These are phyloP conservation scores for Fusarium continuum DNA, from an alignment of 2,329 filamentous ascomycete genomes.

Conservation along the genomic window DNA sequence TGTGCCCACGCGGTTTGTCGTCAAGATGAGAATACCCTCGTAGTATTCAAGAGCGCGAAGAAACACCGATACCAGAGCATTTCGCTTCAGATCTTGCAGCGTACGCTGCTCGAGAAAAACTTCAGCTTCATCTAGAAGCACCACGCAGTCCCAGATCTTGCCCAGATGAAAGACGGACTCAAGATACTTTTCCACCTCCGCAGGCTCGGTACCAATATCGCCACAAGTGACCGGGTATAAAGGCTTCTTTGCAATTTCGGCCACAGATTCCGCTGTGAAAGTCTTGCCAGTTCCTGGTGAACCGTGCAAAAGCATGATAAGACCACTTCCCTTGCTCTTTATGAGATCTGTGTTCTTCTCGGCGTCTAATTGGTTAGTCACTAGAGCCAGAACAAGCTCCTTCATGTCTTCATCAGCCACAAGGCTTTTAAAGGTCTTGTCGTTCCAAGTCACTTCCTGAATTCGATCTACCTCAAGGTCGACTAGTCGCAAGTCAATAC, in stretches of 20 bases:
- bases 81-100: background rate
- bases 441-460: background rate
- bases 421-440: background rate
- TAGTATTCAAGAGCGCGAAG: constrained; percentile 11
- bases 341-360: constrained; percentile 19
- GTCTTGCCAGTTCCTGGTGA: constrained; percentile 9
- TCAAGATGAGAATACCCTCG: background rate
- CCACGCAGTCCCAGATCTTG: constrained; percentile 27
- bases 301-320: background rate
- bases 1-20: constrained; percentile 7
- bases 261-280: constrained; percentile 29
- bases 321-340: constrained; percentile 8
- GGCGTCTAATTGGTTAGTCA: constrained; percentile 7
- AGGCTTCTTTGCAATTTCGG: constrained; percentile 25
- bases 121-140: constrained; percentile 9
- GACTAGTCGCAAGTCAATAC: background rate
- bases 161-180: constrained; percentile 22
- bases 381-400: background rate
- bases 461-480: constrained; percentile 6
- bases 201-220: constrained; percentile 31
- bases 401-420: constrained; percentile 8
- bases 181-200: constrained; percentile 27
- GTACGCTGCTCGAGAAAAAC: constrained; percentile 11
- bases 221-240: constrained; percentile 29
- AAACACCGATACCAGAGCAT: background rate